Evolutionary conservation across 805 yeast genomes (phyloP), one percentile per base, ranked within the genome.

Genomic region (Maudiozyma saulgeensis): DNA sequence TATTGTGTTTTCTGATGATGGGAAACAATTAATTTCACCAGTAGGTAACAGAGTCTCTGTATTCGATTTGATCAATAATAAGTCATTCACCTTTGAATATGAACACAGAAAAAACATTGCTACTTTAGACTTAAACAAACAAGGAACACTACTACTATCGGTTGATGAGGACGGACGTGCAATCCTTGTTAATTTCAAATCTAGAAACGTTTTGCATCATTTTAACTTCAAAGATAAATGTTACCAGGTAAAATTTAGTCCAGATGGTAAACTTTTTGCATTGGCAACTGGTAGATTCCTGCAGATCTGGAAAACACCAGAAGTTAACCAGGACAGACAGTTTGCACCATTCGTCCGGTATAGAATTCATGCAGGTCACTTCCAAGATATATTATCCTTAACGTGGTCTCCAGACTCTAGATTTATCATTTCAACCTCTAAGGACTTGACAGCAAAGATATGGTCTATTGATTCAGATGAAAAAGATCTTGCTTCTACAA

Each of bases 291-390:
- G 87, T 6, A 72, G 95, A 56, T 84, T 85, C 48, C 71, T 91
- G 16, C 97, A 93, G 66, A 82, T 93, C 8, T 93, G 99, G 99
- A 82, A 80, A 60, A 87, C 97, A 1, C 97, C 97, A 0, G 81
- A 78, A 44, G 71, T 74, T 23, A 70, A 80, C 7, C 93, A 87
- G 58, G 96, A 88, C 60, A 76, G 96, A 52, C 96, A 89, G 64
- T 93, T 93, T 74, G 93, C 96, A 0, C 99, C 99, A 15, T 93
- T 93, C 68, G 86, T 91, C 39, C 84, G 96, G 54, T 87, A 87
- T 67, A 74, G 96, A 60, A 79, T 86, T 7, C 89, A 89, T 59
- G 88, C 96, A 1, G 99, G 99, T 35, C 99, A 93, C 70, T 89
- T 81, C 63, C 82, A 81, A 46, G 95, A 87, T 57, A 79, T 93